These are phyloP conservation scores for Eleusine coracana DNA, from an alignment of 176 grass and related monocot genomes.

Conservation along the genomic window DNA sequence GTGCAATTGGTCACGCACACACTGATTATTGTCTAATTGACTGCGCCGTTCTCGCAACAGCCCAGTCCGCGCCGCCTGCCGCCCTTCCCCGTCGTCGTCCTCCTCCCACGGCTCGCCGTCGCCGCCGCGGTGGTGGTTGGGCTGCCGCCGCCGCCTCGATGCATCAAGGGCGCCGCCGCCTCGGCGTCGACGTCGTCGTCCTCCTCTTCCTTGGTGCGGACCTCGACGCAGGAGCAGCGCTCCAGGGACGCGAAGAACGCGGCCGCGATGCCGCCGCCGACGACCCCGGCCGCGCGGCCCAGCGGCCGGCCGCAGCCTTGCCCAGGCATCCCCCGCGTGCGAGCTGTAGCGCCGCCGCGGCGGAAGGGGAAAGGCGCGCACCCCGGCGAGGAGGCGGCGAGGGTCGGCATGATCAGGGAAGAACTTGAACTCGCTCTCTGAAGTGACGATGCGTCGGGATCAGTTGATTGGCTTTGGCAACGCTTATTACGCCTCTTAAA, in stretches of 20 bases:
- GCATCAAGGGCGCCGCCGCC: constrained; percentile 1
- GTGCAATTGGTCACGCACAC: not conserved
- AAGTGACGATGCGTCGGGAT: not conserved
- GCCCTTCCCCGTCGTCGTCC: not conserved
- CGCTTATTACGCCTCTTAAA: not conserved
- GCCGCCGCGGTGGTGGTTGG: not conserved
- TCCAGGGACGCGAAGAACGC: constrained; percentile 48
- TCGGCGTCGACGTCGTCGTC: constrained; percentile 4
- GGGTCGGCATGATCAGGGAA: constrained; percentile 3
- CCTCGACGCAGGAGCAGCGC: constrained; percentile 33
- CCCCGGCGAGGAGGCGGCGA: constrained; percentile 35
- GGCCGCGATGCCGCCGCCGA: constrained; percentile 39
- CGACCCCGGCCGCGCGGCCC: constrained; percentile 31
- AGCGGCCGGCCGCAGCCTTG: constrained; percentile 37
- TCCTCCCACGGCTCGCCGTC: too few species aligned
- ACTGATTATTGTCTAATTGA: not conserved
- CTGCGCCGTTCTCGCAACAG: not conserved
- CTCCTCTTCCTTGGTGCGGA: constrained; percentile 18
- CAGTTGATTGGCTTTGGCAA: not conserved
- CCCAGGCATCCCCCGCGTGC: not conserved
- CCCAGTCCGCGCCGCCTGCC: constrained; percentile 1
- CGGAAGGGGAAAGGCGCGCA: constrained; percentile 33
- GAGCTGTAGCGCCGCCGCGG: constrained; percentile 23
- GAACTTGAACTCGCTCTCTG: too few species aligned
- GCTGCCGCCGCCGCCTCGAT: not conserved